Evolutionary conservation across 495 filamentous ascomycete species (phyloP).

Genomic region (Daldinia loculata): DNA sequence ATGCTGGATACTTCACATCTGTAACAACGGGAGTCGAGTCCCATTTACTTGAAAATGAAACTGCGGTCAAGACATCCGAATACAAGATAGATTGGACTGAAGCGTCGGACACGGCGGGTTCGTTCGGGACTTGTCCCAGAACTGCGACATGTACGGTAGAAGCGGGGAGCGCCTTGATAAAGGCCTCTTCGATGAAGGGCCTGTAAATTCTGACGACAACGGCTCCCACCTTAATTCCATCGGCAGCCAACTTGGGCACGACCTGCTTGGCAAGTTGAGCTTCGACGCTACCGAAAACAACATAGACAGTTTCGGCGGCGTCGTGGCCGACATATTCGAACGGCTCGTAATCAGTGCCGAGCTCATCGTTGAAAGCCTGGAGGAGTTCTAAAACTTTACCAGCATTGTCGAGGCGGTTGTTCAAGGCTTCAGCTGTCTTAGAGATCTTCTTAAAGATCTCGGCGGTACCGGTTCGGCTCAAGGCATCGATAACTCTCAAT

Average conservation of each 20-base stretch:
- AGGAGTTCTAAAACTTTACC: slow-evolving; percentile 79
- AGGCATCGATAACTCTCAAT: slow-evolving; percentile 81
- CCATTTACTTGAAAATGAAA: slow-evolving; percentile 77
- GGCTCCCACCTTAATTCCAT: slow-evolving; percentile 80
- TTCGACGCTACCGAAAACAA: slow-evolving; percentile 92
- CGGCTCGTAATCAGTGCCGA: slow-evolving; percentile 88
- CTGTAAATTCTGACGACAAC: slow-evolving; percentile 92
- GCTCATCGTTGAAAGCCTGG: slow-evolving; percentile 84
- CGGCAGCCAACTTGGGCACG: slow-evolving; percentile 72
- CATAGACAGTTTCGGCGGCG: slow-evolving; percentile 77
- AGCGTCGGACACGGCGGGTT: slow-evolving; percentile 67
- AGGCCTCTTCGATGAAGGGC: slow-evolving; percentile 93
- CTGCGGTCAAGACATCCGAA: slow-evolving; percentile 84
- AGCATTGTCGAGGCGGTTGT: slow-evolving; percentile 76
- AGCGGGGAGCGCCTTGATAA: slow-evolving; percentile 79
- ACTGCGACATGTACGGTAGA: slow-evolving; percentile 77
- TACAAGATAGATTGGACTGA: slow-evolving; percentile 84
- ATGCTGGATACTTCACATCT: slow-evolving; percentile 90
- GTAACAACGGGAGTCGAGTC: slow-evolving; percentile 66
- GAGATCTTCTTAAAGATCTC: slow-evolving; percentile 74
- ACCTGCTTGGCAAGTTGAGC: slow-evolving; percentile 85
- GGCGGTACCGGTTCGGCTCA: slow-evolving; percentile 76
- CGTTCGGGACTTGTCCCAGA: slow-evolving; percentile 66
- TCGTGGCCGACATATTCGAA: slow-evolving; percentile 96
- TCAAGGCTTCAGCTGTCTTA: slow-evolving; percentile 65